Conservation (phyloP, 495 filamentous ascomycete genomes). For the Mycothermus thermophilus region DNA sequence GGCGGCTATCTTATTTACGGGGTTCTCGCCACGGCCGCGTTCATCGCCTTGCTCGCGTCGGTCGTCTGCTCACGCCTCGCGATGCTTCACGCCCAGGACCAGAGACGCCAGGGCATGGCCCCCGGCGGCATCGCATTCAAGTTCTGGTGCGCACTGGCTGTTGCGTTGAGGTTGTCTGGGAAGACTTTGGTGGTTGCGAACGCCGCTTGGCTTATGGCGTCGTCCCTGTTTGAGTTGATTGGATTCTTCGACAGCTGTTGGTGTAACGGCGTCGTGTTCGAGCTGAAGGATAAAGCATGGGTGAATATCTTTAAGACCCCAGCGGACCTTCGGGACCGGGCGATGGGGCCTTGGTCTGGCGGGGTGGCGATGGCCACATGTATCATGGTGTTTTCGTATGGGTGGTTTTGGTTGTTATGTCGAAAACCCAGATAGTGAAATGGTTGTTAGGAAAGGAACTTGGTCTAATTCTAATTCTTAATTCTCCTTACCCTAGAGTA, state of each 20-base stretch:
- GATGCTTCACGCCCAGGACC: constrained; percentile 5
- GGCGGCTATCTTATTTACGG: constrained; percentile 5
- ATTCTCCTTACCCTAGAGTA: too few species aligned
- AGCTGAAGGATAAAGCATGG: background rate
- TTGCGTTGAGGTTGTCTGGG: background rate
- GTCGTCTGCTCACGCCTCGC: constrained; percentile 2
- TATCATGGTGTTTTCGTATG: background rate
- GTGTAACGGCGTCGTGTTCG: background rate
- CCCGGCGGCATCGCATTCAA: too few species aligned
- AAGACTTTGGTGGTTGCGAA: background rate
- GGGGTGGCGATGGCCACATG: background rate
- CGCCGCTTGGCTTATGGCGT: background rate
- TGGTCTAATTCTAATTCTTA: too few species aligned
- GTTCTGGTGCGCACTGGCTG: background rate
- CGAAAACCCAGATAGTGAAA: too few species aligned
- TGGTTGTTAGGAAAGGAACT: too few species aligned
- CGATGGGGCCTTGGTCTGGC: background rate
- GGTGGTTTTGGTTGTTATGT: too few species aligned
- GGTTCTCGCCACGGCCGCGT: background rate
- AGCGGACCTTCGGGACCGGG: background rate
- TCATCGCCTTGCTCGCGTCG: background rate
- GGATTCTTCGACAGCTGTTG: background rate
- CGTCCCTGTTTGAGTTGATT: background rate
- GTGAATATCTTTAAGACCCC: background rate
- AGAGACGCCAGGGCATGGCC: too few species aligned